Conservation (phyloP, 73 alveolate genomes). For the Halteria grandinella region DNA sequence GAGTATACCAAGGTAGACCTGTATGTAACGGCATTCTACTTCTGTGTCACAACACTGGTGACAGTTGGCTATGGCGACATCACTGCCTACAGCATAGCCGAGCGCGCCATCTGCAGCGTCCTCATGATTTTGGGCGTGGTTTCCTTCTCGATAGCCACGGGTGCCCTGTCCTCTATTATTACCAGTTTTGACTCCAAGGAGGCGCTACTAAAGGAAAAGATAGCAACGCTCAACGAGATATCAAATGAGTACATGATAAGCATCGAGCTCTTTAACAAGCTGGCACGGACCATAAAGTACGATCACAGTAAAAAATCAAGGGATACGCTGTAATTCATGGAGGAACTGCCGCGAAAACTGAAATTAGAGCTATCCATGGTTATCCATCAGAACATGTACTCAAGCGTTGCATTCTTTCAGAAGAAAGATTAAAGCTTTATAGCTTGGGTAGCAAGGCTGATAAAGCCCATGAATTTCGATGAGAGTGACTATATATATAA, state of each 20-base stretch:
- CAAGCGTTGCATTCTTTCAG: conserved; percentile 6
- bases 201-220: conserved; percentile 34
- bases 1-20: neutral
- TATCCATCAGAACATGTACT: neutral
- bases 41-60: conserved; percentile 78
- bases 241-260: conserved; percentile 5
- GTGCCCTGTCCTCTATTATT: conserved; percentile 19
- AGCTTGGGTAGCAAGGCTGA: conserved; percentile 64
- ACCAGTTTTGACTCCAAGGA: conserved; percentile 14
- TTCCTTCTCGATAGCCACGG: conserved; percentile 46
- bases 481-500: neutral
- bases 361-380: neutral
- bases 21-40: conserved; percentile 69
- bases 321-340: conserved; percentile 7
- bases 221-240: conserved; percentile 2
- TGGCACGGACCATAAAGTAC: neutral
- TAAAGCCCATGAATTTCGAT: neutral
- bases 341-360: neutral
- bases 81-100: conserved; percentile 55
- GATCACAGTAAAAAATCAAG: neutral
- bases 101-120: conserved; percentile 44
- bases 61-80: conserved; percentile 83
- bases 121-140: conserved; percentile 47
- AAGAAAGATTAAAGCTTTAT: conserved; percentile 56
- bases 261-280: conserved; percentile 6